Percentiles rank a stretch among this genome's conserved stretches.
These are phyloP conservation scores for Plenodomus lindquistii DNA, from an alignment of 2,329 filamentous ascomycete genomes.

Conservation along the genomic window DNA sequence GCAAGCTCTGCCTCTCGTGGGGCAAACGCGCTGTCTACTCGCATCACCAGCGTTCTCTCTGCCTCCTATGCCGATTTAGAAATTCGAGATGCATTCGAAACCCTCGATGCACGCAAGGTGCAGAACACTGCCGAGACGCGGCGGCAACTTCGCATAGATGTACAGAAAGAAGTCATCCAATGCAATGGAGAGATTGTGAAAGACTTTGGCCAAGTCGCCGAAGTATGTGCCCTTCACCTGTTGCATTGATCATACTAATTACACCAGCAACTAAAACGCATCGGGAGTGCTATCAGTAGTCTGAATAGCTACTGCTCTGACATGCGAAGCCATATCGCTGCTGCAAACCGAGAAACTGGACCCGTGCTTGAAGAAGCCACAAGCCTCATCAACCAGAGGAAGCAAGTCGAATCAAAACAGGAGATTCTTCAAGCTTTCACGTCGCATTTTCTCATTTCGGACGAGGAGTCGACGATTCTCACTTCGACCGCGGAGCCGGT, in stretches of 20 bases:
- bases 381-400: slow-evolving; percentile 71
- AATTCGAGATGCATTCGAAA: slow-evolving; percentile 79
- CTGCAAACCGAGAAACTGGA: slow-evolving; percentile 74
- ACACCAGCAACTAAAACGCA: slow-evolving; percentile 78
- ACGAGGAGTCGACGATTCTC: slow-evolving; percentile 75
- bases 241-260: slow-evolving; percentile 25
- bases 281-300: slow-evolving; percentile 75
- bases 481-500: slow-evolving; percentile 81
- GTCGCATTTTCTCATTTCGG: slow-evolving; percentile 80
- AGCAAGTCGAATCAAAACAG: slow-evolving; percentile 78
- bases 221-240: slow-evolving; percentile 46
- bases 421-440: slow-evolving; percentile 76
- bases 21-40: slow-evolving; percentile 73
- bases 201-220: slow-evolving; percentile 87
- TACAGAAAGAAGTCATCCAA: slow-evolving; percentile 90
- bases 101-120: slow-evolving; percentile 73
- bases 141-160: slow-evolving; percentile 75
- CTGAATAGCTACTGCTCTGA: slow-evolving; percentile 79
- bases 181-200: slow-evolving; percentile 87
- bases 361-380: slow-evolving; percentile 78
- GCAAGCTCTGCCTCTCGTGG: slow-evolving; percentile 33
- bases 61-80: slow-evolving; percentile 91
- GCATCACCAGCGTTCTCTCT: slow-evolving; percentile 83
- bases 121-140: slow-evolving; percentile 78
- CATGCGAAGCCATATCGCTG: slow-evolving; percentile 76